Evolutionary conservation across 2,329 filamentous ascomycete genomes (phyloP).

Genomic region (Plenodomus biglobosus): DNA sequence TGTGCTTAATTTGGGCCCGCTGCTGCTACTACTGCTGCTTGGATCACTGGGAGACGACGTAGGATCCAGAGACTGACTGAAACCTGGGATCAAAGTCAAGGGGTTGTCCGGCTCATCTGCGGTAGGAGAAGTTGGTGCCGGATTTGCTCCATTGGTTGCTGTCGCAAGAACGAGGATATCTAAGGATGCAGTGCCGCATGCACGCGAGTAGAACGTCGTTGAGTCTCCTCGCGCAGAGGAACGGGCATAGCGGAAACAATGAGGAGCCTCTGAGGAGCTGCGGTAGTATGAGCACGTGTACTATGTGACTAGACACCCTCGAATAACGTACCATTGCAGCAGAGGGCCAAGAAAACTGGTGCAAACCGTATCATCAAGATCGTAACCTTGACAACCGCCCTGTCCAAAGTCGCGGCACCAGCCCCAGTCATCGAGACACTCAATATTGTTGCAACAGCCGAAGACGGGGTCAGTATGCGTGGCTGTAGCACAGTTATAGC

Average conservation of each 20-base stretch:
- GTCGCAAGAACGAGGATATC: constrained; percentile 5
- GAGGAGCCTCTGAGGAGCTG: constrained; percentile 5
- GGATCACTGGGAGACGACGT: not conserved
- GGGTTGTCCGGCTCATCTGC: not conserved
- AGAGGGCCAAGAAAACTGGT: constrained; percentile 4
- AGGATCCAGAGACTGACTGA: not conserved
- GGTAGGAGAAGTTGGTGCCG: not conserved
- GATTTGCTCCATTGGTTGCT: not conserved
- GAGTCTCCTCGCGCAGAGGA: not conserved
- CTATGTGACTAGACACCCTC: not conserved
- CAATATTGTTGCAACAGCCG: constrained; percentile 9
- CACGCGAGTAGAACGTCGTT: constrained; percentile 2
- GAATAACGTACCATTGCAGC: constrained; percentile 3
- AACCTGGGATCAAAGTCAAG: not conserved
- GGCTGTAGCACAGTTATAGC: constrained; percentile 7
- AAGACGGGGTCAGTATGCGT: not conserved
- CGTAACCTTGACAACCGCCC: constrained; percentile 1
- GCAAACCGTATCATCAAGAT: constrained; percentile 1
- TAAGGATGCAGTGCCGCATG: constrained; percentile 5
- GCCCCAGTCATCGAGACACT: constrained; percentile 4
- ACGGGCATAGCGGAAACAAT: constrained; percentile 6
- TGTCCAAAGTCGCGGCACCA: constrained; percentile 4
- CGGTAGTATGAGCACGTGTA: not conserved
- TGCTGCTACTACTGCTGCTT: not conserved
- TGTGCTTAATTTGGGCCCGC: not conserved